A percentile compares a stretch with the other conserved stretches of the same genome.
Evolutionary conservation across 1,284 basidiomycete species (phyloP).

Genomic region (Leccinum pseudoinsigne): DNA sequence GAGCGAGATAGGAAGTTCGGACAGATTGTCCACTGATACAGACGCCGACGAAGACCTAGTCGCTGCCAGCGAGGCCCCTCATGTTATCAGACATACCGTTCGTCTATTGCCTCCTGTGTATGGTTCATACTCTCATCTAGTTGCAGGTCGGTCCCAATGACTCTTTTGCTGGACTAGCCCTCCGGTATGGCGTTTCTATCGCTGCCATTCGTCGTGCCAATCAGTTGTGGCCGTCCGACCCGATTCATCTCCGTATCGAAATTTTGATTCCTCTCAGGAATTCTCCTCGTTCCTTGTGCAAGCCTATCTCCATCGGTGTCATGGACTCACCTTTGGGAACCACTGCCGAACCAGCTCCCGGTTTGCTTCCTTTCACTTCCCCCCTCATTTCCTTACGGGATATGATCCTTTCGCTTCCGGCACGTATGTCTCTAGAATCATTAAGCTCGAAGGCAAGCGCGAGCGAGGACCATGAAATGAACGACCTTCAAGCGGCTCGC

Average conservation of each 20-base stretch:
- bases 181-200: slow-evolving; percentile 84
- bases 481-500: slow-evolving; percentile 16
- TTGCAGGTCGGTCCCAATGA: slow-evolving; percentile 69
- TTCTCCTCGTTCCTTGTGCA: slow-evolving; percentile 5
- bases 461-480: slow-evolving; percentile 34
- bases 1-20: slow-evolving; percentile 4
- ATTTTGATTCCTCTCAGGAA: slow-evolving; percentile 68
- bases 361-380: slow-evolving; percentile 16
- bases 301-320: not conserved
- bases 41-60: not conserved
- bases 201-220: slow-evolving; percentile 84
- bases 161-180: slow-evolving; percentile 80
- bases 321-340: not conserved
- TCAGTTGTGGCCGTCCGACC: slow-evolving; percentile 88
- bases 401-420: slow-evolving; percentile 29
- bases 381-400: slow-evolving; percentile 27
- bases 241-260: slow-evolving; percentile 81
- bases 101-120: slow-evolving; percentile 8
- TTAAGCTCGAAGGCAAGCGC: slow-evolving; percentile 29
- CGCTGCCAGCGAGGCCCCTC: not conserved
- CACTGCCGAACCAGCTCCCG: slow-evolving; percentile 1
- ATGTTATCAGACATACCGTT: slow-evolving; percentile 20
- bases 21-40: not conserved
- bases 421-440: slow-evolving; percentile 34
- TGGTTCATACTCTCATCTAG: not conserved